Base-by-base conservation (phyloP, 139 green algal genomes). In the Chlamydomonas incerta region DNA sequence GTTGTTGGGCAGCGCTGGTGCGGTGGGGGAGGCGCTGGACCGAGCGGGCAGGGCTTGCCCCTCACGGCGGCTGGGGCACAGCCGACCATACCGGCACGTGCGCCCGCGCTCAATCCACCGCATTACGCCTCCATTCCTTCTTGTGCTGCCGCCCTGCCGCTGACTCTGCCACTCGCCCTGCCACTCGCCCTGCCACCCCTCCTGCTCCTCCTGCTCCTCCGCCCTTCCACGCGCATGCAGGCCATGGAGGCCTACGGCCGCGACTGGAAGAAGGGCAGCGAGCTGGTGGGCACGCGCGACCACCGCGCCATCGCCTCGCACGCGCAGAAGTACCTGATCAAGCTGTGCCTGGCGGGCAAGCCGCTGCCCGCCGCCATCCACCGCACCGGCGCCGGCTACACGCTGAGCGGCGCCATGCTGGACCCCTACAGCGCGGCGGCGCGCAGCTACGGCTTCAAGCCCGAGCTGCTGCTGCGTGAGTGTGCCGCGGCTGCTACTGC, bases 241-340 rank as follows among this genome's bases (percentile, higher is more conserved):
- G 60, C 73, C 18, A 83, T 97, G 67, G 82, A 93, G 75, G 35
- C 92, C 0, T 81, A 95, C 77, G 95, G 95, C 21, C 80, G 92
- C 35, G 92, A 96, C 81, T 97, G 94, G 92, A 95, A 95, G 80
- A 41, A 33, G 4, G 79, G 62, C 28, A 90, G 89, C 10, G 89
- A 85, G 69, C 81, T 96, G 50, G 79, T 96, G 52, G 92, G 91
- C 50, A 93, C 81, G 4, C 87, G 95, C 1, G 95, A 98, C 85
- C 57, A 75, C 23, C 74, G 87, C 1, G 86, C 92, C 23, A 87
- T 97, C 62, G 92, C 95, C 35, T 95, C 90, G 80, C 90, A 93
- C 73, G 18, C 20, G 18, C 94, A 98, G 80, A 98, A 98, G 81
- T 90, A 94, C 84, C 96, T 98, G 76, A 95, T 98, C 75, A 95